Evolutionary conservation across 352 stramenopile genomes (phyloP).

Genomic region (Pythium insidiosum): DNA sequence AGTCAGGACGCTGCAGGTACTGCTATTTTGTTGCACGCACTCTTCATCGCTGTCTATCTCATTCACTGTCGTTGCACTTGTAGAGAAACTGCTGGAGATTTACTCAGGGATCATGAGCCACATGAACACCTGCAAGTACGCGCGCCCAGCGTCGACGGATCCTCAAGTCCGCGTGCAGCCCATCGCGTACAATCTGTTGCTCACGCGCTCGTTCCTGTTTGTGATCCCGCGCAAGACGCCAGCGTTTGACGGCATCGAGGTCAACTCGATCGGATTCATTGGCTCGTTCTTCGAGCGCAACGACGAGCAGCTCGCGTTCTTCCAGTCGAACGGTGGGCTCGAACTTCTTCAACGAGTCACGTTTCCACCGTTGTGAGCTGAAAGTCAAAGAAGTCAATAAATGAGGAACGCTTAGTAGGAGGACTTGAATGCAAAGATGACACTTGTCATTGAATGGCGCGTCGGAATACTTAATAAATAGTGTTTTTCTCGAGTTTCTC

Average conservation of each 20-base stretch:
- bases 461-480: too few relatives aligned
- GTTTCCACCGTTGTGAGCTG: conserved; percentile 43
- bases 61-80: neutral
- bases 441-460: too few relatives aligned
- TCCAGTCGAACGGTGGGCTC: conserved; percentile 43
- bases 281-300: conserved; percentile 72
- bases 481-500: too few relatives aligned
- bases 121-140: conserved; percentile 33
- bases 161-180: conserved; percentile 9
- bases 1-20: conserved; percentile 37
- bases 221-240: conserved; percentile 52
- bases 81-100: conserved; percentile 27
- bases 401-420: too few relatives aligned
- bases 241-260: conserved; percentile 55
- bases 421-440: too few relatives aligned
- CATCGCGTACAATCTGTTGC: conserved; percentile 68
- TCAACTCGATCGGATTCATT: conserved; percentile 82
- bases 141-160: conserved; percentile 3
- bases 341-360: conserved; percentile 51
- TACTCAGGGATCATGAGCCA: conserved; percentile 39
- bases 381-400: too few relatives aligned
- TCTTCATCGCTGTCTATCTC: neutral
- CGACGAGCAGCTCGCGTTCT: conserved; percentile 44
- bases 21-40: conserved; percentile 1
- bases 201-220: conserved; percentile 69